These are phyloP conservation scores for Diutina siamensis DNA, from an alignment of 1,139 yeast species.

Conservation along the genomic window DNA sequence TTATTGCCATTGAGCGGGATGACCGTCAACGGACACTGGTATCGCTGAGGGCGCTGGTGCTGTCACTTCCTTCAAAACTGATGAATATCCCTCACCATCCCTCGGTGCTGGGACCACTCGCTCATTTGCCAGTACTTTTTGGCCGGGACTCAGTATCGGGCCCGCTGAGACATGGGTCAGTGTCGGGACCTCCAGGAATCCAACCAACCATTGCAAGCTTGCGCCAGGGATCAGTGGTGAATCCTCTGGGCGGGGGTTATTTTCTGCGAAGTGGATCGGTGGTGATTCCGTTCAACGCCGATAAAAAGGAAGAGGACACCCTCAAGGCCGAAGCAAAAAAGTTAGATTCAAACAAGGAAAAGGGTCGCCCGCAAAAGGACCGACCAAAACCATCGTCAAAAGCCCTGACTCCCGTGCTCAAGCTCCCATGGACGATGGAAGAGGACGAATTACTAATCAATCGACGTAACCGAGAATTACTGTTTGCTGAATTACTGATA, in stretches of 20 bases:
- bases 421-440: slow-evolving; percentile 47
- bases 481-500: slow-evolving; percentile 65
- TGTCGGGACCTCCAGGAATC: slow-evolving; percentile 23
- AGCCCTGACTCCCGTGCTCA: slow-evolving; percentile 18
- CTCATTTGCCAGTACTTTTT: slow-evolving; percentile 34
- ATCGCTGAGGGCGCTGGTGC: slow-evolving; percentile 27
- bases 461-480: slow-evolving; percentile 46
- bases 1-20: slow-evolving; percentile 31
- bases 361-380: slow-evolving; percentile 6
- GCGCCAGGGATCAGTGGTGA: slow-evolving; percentile 19
- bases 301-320: slow-evolving; percentile 12
- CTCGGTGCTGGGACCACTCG: slow-evolving; percentile 21
- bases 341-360: neutral
- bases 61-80: slow-evolving; percentile 34
- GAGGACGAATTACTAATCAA: slow-evolving; percentile 61
- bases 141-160: slow-evolving; percentile 35
- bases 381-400: slow-evolving; percentile 6
- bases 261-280: neutral
- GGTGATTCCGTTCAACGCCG: slow-evolving; percentile 7
- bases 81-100: slow-evolving; percentile 42
- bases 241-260: slow-evolving; percentile 2
- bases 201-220: slow-evolving; percentile 27
- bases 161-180: slow-evolving; percentile 21
- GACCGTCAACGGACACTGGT: slow-evolving; percentile 26
- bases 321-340: slow-evolving; percentile 8